Base-by-base conservation (phyloP, 2,329 filamentous ascomycete genomes). In the Dissoconium aciculare region DNA sequence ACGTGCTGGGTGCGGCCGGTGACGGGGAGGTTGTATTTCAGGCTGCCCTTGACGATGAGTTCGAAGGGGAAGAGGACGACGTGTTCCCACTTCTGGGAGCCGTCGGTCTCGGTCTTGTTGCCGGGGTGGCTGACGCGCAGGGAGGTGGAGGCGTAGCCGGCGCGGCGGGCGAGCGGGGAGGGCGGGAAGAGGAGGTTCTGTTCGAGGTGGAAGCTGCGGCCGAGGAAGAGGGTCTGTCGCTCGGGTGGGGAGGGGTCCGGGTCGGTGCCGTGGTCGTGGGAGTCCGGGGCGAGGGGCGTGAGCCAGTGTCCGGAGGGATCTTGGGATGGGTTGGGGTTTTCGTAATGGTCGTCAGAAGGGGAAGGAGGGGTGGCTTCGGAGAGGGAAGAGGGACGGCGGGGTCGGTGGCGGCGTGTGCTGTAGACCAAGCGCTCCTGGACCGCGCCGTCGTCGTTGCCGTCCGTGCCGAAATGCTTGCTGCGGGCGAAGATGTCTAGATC, bases 401-500 rank as follows among this genome's bases (percentile, higher is more conserved):
- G 13, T 17, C 16, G 28, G 25, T 17, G 19, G 8, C 19, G 19
- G 27, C 26, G 3, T 32, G 26, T 19, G 25, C 30, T 15, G 25
- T 14, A 11, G 15, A 13, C 12, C 15, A n/a, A 10, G 13, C 19
- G 17, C 3, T 28, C 30, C 17, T 17, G 11, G 14, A 14, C 14
- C 9, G 28, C 16, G 17, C 12, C 23, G 17, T 32, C 30, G 14
- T 35, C 19, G n/a, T 23, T 23, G 19, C 19, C 19, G 19, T n/a
- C 19, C 19, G 27, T n/a, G 13, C 81, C 80, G 9, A 87, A 79
- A 50, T 87, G 80, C 37, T 80, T 82, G 36, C 84, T 94, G 56
- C 91, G 93, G 16, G 89, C 89, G 55, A 95, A 95, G 17, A 98
- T 70, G 47, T 91, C 84, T 34, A 95, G 66, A 51, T 95, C 84